Percentiles rank a stretch among this genome's conserved stretches.
These are phyloP conservation scores for Scedosporium dehoogii DNA, from an alignment of 2,329 filamentous ascomycete genomes.

Conservation along the genomic window DNA sequence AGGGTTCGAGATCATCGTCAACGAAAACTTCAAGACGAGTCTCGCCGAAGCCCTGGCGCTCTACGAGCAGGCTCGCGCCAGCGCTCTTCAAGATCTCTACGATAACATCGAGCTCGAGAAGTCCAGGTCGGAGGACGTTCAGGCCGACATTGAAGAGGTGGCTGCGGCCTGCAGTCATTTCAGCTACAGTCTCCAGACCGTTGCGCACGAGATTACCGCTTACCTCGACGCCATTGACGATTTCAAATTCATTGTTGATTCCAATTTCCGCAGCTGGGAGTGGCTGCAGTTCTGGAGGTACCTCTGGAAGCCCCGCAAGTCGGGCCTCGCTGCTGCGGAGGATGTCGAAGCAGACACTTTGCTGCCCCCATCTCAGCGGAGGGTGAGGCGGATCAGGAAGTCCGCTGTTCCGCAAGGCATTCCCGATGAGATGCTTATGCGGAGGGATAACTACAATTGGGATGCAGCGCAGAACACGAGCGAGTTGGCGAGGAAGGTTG, in stretches of 20 bases:
- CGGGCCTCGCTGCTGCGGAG: slow-evolving; percentile 14
- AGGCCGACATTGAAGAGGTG: slow-evolving; percentile 94
- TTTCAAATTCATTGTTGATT: slow-evolving; percentile 60
- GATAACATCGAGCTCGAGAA: slow-evolving; percentile 64
- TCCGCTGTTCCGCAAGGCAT: slow-evolving; percentile 47
- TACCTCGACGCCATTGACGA: slow-evolving; percentile 82
- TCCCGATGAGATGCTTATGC: slow-evolving; percentile 39
- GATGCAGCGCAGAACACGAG: slow-evolving; percentile 40
- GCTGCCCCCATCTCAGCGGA: slow-evolving; percentile 20
- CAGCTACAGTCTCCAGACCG: slow-evolving; percentile 81
- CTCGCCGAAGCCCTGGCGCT: slow-evolving; percentile 70
- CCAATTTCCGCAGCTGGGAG: slow-evolving; percentile 59
- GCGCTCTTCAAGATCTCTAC: slow-evolving; percentile 73
- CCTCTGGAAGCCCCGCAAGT: slow-evolving; percentile 13
- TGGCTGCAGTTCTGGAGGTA: slow-evolving; percentile 74
- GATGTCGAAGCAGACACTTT: slow-evolving; percentile 34
- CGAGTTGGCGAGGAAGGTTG: slow-evolving; percentile 30
- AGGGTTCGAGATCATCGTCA: slow-evolving; percentile 56
- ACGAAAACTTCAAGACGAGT: slow-evolving; percentile 71
- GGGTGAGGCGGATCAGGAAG: slow-evolving; percentile 18
- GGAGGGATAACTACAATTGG: slow-evolving; percentile 46
- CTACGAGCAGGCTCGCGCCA: slow-evolving; percentile 65
- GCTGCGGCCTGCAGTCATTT: slow-evolving; percentile 97
- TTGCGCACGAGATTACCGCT: slow-evolving; percentile 78
- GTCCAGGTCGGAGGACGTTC: slow-evolving; percentile 59